phyloP scores from a whole-genome alignment of 257 asterid genomes.

The Marsdenia floribunda region DNA sequence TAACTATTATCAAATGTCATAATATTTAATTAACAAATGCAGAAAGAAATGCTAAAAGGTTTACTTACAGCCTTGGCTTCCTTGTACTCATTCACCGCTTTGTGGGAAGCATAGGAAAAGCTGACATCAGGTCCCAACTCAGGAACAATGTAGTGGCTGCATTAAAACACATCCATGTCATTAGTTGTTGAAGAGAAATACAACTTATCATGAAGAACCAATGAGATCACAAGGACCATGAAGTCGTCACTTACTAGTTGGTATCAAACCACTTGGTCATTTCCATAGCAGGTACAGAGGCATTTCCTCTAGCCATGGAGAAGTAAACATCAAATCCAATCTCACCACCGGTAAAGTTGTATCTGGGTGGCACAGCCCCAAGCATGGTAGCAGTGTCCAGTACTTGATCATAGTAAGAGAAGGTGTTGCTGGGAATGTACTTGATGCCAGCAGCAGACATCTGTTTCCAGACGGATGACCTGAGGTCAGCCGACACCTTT shows the following conservation, averaged over 20 bases:
- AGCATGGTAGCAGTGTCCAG: conserved; percentile 76
- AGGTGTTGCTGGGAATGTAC: conserved; percentile 80
- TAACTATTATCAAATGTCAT: neutral
- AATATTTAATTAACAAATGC: neutral
- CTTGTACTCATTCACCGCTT: conserved; percentile 84
- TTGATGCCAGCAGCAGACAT: conserved; percentile 80
- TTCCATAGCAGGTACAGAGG: conserved; percentile 98
- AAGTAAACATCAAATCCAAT: conserved; percentile 77
- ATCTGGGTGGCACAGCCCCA: conserved; percentile 89
- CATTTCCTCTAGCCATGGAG: conserved; percentile 99
- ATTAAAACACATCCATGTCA: conserved; percentile 13
- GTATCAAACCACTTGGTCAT: conserved; percentile 99
- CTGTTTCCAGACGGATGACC: conserved; percentile 70
- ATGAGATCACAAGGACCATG: neutral
- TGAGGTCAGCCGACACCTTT: conserved; percentile 54
- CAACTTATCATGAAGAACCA: neutral
- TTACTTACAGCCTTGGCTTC: conserved; percentile 80
- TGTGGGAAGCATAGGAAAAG: conserved; percentile 87
- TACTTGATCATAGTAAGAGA: conserved; percentile 80
- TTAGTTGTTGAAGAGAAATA: neutral
- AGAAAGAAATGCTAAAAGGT: neutral
- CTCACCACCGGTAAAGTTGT: conserved; percentile 90
- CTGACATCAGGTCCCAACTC: conserved; percentile 85
- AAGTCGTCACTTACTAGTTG: conserved; percentile 74
- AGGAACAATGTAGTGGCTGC: conserved; percentile 91